phyloP scores from a whole-genome alignment of 2,329 filamentous ascomycete species.

The Paraphoma chrysanthemicola region DNA sequence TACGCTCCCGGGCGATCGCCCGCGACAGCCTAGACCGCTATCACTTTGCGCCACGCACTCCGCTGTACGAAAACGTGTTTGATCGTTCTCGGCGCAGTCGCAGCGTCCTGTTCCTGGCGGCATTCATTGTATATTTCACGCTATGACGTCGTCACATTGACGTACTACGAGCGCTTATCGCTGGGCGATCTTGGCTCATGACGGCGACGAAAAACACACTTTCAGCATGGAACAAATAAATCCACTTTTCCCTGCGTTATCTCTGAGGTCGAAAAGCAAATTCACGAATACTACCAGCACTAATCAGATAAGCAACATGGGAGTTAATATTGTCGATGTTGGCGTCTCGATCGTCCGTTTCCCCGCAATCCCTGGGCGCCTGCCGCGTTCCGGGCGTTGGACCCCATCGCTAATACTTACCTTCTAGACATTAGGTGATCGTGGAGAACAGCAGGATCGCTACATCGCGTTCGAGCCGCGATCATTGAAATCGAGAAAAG shows the following conservation, averaged over 20 bases:
- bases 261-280: not conserved
- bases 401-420: conserved; percentile 19
- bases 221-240: conserved; percentile 6
- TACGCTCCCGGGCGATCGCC: not conserved
- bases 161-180: conserved; percentile 15
- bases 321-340: conserved; percentile 21
- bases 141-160: conserved; percentile 29
- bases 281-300: not conserved
- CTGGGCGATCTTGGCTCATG: conserved; percentile 22
- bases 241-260: not conserved
- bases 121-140: conserved; percentile 4
- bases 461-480: conserved; percentile 24
- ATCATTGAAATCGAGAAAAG: conserved; percentile 26
- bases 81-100: not conserved
- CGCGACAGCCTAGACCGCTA: not conserved
- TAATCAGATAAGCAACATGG: conserved; percentile 5
- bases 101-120: conserved; percentile 1
- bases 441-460: conserved; percentile 31
- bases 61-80: not conserved
- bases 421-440: conserved; percentile 28
- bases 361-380: conserved; percentile 1
- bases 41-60: not conserved
- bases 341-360: conserved; percentile 23
- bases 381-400: not conserved
- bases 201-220: conserved; percentile 1